Evolutionary conservation across 352 stramenopile genomes (phyloP).

Genomic region (Blastocystis sp.): DNA sequence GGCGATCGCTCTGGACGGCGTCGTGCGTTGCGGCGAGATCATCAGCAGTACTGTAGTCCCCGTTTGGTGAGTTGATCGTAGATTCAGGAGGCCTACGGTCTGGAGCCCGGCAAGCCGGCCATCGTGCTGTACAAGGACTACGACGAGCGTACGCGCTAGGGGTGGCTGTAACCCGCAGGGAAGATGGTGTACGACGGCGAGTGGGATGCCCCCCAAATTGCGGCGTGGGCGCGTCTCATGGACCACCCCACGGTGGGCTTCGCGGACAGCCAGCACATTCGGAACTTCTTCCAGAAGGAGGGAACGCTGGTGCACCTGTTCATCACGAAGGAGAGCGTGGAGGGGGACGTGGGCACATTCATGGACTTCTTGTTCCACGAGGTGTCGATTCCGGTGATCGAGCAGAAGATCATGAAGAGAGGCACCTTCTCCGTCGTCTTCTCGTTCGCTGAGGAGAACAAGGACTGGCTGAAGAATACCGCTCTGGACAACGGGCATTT

Average conservation of each 20-base stretch:
- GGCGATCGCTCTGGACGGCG: conserved; percentile 36
- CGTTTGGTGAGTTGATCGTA: neutral
- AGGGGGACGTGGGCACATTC: conserved; percentile 24
- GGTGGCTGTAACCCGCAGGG: neutral
- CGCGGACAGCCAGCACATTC: conserved; percentile 21
- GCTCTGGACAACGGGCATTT: neutral
- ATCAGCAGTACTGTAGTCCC: conserved; percentile 50
- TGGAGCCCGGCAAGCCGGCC: conserved; percentile 5
- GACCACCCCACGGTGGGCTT: conserved; percentile 49
- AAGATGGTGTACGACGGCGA: conserved; percentile 40
- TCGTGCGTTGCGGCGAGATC: conserved; percentile 28
- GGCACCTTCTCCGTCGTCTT: conserved; percentile 51
- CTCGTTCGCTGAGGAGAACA: conserved; percentile 54
- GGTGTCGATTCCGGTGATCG: conserved; percentile 25
- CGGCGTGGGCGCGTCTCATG: neutral
- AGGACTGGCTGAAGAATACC: conserved; percentile 24
- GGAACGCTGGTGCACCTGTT: conserved; percentile 60
- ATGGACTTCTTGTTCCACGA: conserved; percentile 60
- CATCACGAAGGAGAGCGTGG: conserved; percentile 14
- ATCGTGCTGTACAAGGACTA: conserved; percentile 68
- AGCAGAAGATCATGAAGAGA: conserved; percentile 52
- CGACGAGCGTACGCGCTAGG: conserved; percentile 6
- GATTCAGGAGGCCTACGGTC: conserved; percentile 49
- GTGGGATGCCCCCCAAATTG: conserved; percentile 46
- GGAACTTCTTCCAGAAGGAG: conserved; percentile 49